Evolutionary conservation across 805 yeast genomes (phyloP), one percentile per base, ranked within the genome.

Genomic region (Starmerella tilneyi): DNA sequence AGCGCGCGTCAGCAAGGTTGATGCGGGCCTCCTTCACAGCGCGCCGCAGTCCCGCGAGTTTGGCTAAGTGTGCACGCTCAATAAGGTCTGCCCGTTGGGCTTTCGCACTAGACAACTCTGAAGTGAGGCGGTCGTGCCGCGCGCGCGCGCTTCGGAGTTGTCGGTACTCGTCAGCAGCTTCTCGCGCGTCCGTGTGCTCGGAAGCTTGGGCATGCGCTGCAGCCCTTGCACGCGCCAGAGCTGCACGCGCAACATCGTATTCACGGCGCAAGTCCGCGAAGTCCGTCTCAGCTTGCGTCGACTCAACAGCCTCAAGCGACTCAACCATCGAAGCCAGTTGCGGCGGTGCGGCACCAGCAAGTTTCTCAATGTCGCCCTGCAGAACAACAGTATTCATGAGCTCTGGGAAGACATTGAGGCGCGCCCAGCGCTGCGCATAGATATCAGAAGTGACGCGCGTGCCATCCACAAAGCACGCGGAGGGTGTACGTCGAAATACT

Each of bases 281-380:
- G 0, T 95, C 83, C 0, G 96, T 95, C 49, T 94, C 81, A 3
- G 22, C n/a, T n/a, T 16, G 13, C 12, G 41, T 26, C 13, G 40
- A 21, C 31, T 31, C 31, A 22, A 89, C 77, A 11, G 40, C 32
- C 34, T 34, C 30, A 22, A 92, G 77, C 13, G 76, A 76, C 63
- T 92, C 98, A 44, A 92, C 67, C 49, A 88, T 63, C 35, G 66
- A 70, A 2, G 94, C 76, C 48, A 92, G 69, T 30, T 85, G 94
- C 20, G 63, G 62, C 0, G 96, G 76, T 0, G 89, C 76, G 60
- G 88, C 94, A 0, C 94, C 73, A 0, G 97, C 97, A 32, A 92
- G 78, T 55, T 79, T 81, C 61, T 89, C 97, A 41, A 92, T 94
- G 59, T 89, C 97, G 49, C 98, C 97, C 67, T 92, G 98, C 59